Percentiles rank a stretch among this genome's conserved stretches.
These are phyloP conservation scores for Aspergillus niger DNA, from an alignment of 2,329 filamentous ascomycete species.

Conservation along the genomic window DNA sequence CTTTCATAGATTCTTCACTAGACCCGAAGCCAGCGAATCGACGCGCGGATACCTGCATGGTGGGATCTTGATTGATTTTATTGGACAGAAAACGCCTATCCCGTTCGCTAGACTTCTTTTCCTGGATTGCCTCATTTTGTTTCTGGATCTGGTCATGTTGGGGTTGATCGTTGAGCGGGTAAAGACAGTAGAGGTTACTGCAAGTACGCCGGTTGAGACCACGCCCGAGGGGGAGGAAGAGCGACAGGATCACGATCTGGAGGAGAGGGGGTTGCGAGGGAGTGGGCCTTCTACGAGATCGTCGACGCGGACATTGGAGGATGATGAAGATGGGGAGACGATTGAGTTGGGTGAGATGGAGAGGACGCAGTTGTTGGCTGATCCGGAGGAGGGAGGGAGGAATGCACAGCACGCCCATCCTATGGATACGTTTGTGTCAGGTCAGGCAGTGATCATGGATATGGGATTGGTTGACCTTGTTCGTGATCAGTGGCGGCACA, in stretches of 20 bases:
- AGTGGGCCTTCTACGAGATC: constrained; percentile 45
- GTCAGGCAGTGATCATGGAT: constrained; percentile 41
- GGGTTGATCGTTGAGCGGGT: constrained; percentile 56
- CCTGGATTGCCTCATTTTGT: constrained; percentile 57
- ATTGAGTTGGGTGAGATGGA: constrained; percentile 44
- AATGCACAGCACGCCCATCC: constrained; percentile 34
- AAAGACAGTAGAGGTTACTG: constrained; percentile 42
- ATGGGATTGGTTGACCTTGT: constrained; percentile 39
- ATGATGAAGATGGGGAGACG: constrained; percentile 27
- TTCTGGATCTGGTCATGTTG: constrained; percentile 60
- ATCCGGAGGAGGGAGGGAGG: constrained; percentile 30
- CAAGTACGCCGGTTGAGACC: constrained; percentile 12
- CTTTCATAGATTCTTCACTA: constrained; percentile 57
- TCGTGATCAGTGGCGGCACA: constrained; percentile 43
- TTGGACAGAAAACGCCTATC: constrained; percentile 61
- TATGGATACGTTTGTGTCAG: constrained; percentile 41
- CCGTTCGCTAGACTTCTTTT: constrained; percentile 55
- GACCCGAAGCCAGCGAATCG: constrained; percentile 55
- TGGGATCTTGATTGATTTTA: constrained; percentile 65
- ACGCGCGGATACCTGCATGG: constrained; percentile 61
- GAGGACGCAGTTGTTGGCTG: constrained; percentile 36
- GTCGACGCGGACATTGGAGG: constrained; percentile 16
- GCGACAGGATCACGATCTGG: constrained; percentile 59
- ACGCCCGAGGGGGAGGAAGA: constrained; percentile 6
- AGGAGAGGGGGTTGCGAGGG: constrained; percentile 56